Conservation (phyloP, 306 rosid genomes). For the Pachyrhizus erosus region DNA sequence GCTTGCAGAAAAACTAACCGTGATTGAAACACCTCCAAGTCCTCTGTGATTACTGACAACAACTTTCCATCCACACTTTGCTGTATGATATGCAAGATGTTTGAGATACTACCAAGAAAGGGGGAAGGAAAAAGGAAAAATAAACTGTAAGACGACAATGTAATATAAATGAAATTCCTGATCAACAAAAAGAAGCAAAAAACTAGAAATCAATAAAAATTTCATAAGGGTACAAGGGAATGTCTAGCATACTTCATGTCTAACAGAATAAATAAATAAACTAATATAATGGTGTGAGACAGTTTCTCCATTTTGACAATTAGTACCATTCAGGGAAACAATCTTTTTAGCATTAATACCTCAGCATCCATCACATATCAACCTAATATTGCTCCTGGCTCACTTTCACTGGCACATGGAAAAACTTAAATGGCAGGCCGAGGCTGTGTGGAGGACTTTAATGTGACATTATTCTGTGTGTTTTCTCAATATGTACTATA, state of each 20-base stretch:
- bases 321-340: neutral
- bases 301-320: constrained; percentile 26
- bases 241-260: neutral
- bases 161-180: constrained; percentile 31
- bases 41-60: constrained; percentile 93
- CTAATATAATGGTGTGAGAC: neutral
- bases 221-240: constrained; percentile 16
- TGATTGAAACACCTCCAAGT: constrained; percentile 89
- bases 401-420: constrained; percentile 1
- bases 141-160: constrained; percentile 32
- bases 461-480: neutral
- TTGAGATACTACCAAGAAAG: constrained; percentile 75
- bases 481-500: constrained; percentile 12
- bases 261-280: neutral
- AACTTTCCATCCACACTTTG: constrained; percentile 84
- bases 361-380: too few species aligned
- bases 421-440: constrained; percentile 7
- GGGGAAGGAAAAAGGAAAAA: constrained; percentile 18
- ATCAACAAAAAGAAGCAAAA: neutral
- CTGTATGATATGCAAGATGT: constrained; percentile 89
- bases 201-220: neutral
- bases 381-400: neutral
- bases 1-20: constrained; percentile 65
- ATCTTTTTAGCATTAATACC: constrained; percentile 4
- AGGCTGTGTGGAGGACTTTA: constrained; percentile 26